phyloP scores from a whole-genome alignment of 202 grass and related monocot species.

The Setaria italica region DNA sequence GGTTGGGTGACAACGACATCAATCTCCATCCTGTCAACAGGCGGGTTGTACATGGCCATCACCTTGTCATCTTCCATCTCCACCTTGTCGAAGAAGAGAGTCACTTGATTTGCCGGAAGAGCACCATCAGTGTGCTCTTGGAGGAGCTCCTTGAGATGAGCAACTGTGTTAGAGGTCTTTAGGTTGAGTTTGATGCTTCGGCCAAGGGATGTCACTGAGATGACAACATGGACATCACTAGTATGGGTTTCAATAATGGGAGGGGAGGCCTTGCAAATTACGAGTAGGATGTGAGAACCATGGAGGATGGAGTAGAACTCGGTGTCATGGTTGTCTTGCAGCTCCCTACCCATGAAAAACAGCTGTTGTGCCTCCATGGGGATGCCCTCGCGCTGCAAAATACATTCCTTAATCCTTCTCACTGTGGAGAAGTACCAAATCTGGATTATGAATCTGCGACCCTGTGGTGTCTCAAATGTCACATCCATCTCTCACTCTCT shows the following conservation, averaged over 20 bases:
- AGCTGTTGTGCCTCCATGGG: slow-evolving; percentile 6
- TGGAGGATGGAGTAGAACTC: slow-evolving; percentile 1
- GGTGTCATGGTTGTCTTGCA: neutral
- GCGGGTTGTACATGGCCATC: neutral
- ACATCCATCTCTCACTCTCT: slow-evolving; percentile 40
- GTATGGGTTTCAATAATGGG: neutral
- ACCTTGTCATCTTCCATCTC: neutral
- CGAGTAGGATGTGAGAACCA: neutral
- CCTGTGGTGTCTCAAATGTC: slow-evolving; percentile 38
- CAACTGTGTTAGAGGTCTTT: neutral
- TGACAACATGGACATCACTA: neutral
- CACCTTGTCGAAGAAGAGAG: neutral
- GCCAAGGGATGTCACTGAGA: neutral
- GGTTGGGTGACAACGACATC: neutral
- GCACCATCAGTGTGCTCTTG: neutral
- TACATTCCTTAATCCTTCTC: slow-evolving; percentile 48
- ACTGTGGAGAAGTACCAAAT: slow-evolving; percentile 53
- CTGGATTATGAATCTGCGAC: slow-evolving; percentile 46
- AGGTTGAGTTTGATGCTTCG: neutral
- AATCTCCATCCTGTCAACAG: neutral
- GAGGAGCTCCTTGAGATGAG: neutral
- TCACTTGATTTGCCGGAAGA: neutral
- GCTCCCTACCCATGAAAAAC: slow-evolving; percentile 16
- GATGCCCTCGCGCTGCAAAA: slow-evolving; percentile 16
- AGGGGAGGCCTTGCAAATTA: neutral